These are phyloP conservation scores for Abelmoschus esculentus DNA, from an alignment of 345 rosid species.

Conservation along the genomic window DNA sequence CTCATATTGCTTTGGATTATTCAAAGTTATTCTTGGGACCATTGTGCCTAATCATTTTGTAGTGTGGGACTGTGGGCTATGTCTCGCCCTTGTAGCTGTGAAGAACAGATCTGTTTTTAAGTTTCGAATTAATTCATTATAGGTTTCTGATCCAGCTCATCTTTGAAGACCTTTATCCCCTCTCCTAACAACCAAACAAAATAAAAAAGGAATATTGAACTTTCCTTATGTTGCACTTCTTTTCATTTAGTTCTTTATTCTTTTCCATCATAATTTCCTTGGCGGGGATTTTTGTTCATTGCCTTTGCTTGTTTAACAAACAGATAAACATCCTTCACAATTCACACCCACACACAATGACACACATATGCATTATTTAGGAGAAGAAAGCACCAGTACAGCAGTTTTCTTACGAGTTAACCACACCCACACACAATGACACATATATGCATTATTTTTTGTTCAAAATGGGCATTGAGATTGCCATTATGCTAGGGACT, in stretches of 20 bases:
- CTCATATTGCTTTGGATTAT: not conserved
- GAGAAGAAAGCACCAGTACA: not conserved
- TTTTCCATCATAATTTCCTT: slow-evolving; percentile 10
- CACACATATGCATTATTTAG: not conserved
- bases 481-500: not conserved
- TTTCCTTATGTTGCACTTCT: slow-evolving; percentile 15
- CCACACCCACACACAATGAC: not conserved
- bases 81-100: not conserved
- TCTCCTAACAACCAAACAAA: not conserved
- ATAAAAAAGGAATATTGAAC: slow-evolving; percentile 13
- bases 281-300: slow-evolving; percentile 4
- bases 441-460: not conserved
- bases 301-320: slow-evolving; percentile 15
- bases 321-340: slow-evolving; percentile 9
- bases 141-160: too few species aligned
- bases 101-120: not conserved
- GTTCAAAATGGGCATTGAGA: not conserved
- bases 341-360: too few species aligned
- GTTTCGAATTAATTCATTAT: not conserved
- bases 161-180: slow-evolving; percentile 17
- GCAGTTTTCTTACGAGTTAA: slow-evolving; percentile 1
- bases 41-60: not conserved
- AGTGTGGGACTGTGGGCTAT: not conserved
- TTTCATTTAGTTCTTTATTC: slow-evolving; percentile 17
- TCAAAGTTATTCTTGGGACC: not conserved